Percentiles rank a stretch among this genome's conserved stretches.
Evolutionary conservation across 108 stramenopile species (phyloP).

Genomic region (Seminavis robusta): DNA sequence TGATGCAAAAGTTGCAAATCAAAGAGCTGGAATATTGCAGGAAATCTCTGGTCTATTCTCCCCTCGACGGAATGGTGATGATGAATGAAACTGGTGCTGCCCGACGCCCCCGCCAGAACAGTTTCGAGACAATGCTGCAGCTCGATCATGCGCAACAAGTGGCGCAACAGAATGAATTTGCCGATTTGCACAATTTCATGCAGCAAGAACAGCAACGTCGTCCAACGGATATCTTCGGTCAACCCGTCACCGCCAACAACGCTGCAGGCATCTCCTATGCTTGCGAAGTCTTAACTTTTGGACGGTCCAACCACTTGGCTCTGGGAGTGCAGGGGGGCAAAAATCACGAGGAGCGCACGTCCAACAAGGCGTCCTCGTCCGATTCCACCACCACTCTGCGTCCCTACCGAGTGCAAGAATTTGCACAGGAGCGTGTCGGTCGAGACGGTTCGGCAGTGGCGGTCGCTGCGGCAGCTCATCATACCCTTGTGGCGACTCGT

Average conservation of each 20-base stretch:
- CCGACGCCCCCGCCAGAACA: conserved; percentile 5
- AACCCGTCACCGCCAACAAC: not conserved
- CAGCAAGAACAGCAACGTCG: not conserved
- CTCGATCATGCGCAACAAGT: conserved; percentile 2
- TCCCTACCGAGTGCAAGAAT: conserved; percentile 50
- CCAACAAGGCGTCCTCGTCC: not conserved
- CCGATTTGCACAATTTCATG: not conserved
- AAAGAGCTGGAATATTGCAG: conserved; percentile 49
- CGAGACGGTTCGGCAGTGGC: conserved; percentile 57
- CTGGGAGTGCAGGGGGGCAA: conserved; percentile 43
- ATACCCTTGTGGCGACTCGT: conserved; percentile 65
- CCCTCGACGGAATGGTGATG: conserved; percentile 2
- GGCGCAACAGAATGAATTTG: not conserved
- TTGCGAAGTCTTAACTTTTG: conserved; percentile 79
- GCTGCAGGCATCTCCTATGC: conserved; percentile 21
- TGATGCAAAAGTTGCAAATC: conserved; percentile 47
- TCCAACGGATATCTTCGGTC: not conserved
- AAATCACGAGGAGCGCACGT: not conserved
- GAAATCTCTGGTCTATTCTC: conserved; percentile 2
- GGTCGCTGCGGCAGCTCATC: conserved; percentile 73
- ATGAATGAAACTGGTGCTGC: conserved; percentile 1
- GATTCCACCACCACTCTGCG: conserved; percentile 16
- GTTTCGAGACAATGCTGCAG: conserved; percentile 12
- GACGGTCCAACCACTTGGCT: conserved; percentile 67
- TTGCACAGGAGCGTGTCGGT: conserved; percentile 37